A percentile compares a stretch with the other conserved stretches of the same genome.
Evolutionary conservation across 306 rosid genomes (phyloP).

Genomic region (Begonia peltatifolia): DNA sequence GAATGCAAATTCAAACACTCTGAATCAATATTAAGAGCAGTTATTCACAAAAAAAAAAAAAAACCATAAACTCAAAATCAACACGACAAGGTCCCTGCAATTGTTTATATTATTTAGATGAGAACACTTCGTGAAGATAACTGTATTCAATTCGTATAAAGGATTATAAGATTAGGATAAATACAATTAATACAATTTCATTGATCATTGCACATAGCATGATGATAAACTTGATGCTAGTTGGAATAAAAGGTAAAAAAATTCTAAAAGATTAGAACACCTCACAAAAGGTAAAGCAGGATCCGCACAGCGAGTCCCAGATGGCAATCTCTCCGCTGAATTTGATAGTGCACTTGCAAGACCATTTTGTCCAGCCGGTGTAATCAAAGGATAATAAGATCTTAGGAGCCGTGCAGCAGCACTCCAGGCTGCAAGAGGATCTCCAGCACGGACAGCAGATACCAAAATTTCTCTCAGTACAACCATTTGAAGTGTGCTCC

Average conservation of each 20-base stretch:
- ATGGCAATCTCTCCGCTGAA: conserved; percentile 81
- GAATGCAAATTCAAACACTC: no score
- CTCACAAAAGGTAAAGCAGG: conserved; percentile 92
- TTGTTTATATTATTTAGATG: no score
- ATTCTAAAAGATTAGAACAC: conserved; percentile 23
- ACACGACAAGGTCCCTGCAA: no score
- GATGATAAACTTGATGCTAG: no score
- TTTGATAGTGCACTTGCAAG: conserved; percentile 86
- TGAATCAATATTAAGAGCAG: no score
- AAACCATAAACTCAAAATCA: no score
- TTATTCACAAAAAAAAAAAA: no score
- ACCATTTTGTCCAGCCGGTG: conserved; percentile 91
- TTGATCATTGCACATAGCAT: no score
- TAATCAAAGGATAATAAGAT: conserved; percentile 84
- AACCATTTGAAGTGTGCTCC: conserved; percentile 98
- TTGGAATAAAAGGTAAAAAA: neutral
- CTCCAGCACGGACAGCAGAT: conserved; percentile 92
- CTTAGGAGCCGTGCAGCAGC: conserved; percentile 92
- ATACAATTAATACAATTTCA: no score
- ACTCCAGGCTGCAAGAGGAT: conserved; percentile 99
- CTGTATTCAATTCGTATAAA: no score
- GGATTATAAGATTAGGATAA: no score
- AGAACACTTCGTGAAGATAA: no score
- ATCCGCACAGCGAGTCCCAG: conserved; percentile 86
- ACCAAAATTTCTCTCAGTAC: conserved; percentile 86